phyloP scores from a whole-genome alignment of 345 rosid species.

The Nephelium lappaceum region DNA sequence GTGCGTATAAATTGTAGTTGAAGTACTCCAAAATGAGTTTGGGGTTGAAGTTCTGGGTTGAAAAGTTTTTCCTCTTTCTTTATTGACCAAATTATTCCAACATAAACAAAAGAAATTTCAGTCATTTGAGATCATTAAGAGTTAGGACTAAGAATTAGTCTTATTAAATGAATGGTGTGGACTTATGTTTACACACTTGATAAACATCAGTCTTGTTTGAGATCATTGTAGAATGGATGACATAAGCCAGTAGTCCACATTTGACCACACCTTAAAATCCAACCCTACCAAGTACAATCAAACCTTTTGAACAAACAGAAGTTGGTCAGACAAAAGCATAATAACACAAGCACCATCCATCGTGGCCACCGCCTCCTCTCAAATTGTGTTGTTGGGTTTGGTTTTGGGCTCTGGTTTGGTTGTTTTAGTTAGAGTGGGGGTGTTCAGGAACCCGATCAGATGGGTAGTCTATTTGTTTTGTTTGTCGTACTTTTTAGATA shows the following conservation, averaged over 20 bases:
- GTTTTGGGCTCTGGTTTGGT: neutral
- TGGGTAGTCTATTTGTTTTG: no score
- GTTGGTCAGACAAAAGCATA: conserved; percentile 14
- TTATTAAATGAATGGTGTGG: neutral
- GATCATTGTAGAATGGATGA: neutral
- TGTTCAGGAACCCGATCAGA: no score
- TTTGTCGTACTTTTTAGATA: no score
- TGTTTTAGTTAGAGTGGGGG: neutral
- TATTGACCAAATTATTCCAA: neutral
- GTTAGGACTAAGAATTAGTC: neutral
- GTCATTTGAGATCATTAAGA: neutral
- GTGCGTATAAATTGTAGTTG: no score
- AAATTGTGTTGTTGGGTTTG: neutral
- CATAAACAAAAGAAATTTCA: neutral
- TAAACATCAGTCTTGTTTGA: no score
- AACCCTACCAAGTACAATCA: conserved; percentile 5
- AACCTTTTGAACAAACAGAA: conserved; percentile 14
- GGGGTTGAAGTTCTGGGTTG: neutral
- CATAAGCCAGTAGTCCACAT: neutral
- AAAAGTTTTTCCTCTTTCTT: neutral
- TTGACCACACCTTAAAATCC: neutral
- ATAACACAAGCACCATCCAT: neutral
- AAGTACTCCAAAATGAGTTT: no score
- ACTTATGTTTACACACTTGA: no score
- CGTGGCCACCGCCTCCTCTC: neutral